Evolutionary conservation across 2,329 filamentous ascomycete species (phyloP).

Genomic region (Shiraia bambusicola): DNA sequence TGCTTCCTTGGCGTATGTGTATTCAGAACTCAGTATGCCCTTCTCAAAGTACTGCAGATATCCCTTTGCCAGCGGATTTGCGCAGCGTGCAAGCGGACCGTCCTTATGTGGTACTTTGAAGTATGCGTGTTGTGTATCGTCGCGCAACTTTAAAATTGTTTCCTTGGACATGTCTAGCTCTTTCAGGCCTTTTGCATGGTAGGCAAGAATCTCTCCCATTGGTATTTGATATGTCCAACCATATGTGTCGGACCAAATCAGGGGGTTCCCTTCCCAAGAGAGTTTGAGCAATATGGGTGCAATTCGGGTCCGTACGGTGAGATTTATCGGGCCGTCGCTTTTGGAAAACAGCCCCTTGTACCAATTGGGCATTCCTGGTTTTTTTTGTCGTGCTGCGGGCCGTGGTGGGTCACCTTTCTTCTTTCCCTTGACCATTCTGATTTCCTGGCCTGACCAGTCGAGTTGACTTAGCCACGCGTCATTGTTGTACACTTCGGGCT

Average conservation of each 20-base stretch:
- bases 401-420: constrained; percentile 79
- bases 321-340: constrained; percentile 65
- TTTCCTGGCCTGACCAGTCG: constrained; percentile 92
- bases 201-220: constrained; percentile 61
- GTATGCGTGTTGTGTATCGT: constrained; percentile 68
- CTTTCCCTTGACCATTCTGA: constrained; percentile 89
- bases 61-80: constrained; percentile 84
- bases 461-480: constrained; percentile 93
- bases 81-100: constrained; percentile 80
- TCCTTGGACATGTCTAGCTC: constrained; percentile 76
- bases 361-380: constrained; percentile 92
- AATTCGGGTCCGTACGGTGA: constrained; percentile 85
- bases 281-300: constrained; percentile 81
- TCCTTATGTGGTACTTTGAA: constrained; percentile 98
- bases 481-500: constrained; percentile 67
- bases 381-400: constrained; percentile 82
- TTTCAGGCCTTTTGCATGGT: constrained; percentile 69
- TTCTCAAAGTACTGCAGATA: constrained; percentile 91
- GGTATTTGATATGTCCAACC: constrained; percentile 91
- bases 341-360: constrained; percentile 87
- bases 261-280: constrained; percentile 83
- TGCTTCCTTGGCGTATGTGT: constrained; percentile 86
- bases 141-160: constrained; percentile 62
- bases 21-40: constrained; percentile 83
- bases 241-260: constrained; percentile 90